A percentile compares a stretch with the other conserved stretches of the same genome.
Evolutionary conservation across 179 eudicot genomes (phyloP).

Genomic region (Beta corolliflora): DNA sequence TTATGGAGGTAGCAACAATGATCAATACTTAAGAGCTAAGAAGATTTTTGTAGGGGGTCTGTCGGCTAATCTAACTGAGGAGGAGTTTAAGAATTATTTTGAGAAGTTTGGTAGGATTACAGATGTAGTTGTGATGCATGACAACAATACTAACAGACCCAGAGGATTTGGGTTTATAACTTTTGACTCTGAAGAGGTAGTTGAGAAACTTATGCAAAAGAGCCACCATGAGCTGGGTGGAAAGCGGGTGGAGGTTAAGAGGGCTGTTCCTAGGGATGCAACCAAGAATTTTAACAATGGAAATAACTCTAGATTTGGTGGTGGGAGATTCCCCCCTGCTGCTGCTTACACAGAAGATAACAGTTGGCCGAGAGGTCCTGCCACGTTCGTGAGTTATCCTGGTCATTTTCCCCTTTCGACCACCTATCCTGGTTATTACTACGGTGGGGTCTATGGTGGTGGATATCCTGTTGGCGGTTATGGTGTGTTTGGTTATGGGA

Average conservation of each 20-base stretch:
- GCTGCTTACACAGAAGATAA: constrained; percentile 35
- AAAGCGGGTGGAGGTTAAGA: constrained; percentile 77
- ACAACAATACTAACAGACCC: constrained; percentile 67
- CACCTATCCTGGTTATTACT: constrained; percentile 58
- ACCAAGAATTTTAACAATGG: constrained; percentile 31
- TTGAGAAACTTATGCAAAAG: constrained; percentile 56
- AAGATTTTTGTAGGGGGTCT: constrained; percentile 95
- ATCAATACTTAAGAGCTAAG: constrained; percentile 49
- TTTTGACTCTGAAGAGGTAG: constrained; percentile 79
- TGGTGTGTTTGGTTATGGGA: constrained; percentile 52
- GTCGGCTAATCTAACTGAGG: constrained; percentile 68
- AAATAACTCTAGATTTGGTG: constrained; percentile 32
- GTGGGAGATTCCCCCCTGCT: constrained; percentile 37
- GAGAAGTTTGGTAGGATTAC: constrained; percentile 76
- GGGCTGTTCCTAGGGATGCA: constrained; percentile 68
- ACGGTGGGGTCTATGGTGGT: constrained; percentile 45
- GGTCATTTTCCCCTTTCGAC: constrained; percentile 38
- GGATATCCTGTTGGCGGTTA: constrained; percentile 50
- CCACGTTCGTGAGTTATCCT: constrained; percentile 38
- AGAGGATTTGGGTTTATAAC: constrained; percentile 93
- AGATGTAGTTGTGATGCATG: constrained; percentile 91
- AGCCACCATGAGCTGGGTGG: constrained; percentile 71
- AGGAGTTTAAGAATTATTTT: constrained; percentile 71
- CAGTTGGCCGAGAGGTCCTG: constrained; percentile 35
- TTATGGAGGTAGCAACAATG: constrained; percentile 35